Base-by-base conservation (phyloP, 176 grass and related monocot genomes). In the Zoysia pacifica region DNA sequence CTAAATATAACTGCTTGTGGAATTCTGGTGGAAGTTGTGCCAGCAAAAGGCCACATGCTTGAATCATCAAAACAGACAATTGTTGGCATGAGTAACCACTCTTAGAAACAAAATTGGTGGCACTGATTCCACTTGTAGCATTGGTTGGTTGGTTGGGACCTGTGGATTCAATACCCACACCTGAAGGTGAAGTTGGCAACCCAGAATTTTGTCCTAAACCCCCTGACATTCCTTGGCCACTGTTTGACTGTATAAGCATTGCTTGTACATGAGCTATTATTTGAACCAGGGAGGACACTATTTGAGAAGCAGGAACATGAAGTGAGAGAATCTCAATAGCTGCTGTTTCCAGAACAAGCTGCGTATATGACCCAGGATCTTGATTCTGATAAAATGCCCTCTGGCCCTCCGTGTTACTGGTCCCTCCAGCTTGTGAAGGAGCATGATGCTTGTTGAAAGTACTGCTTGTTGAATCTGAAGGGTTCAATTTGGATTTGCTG, bases 351-450 rank as follows among this genome's bases (percentile, higher is more conserved):
- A 99, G 83, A 74, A 99, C 90, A 79, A 99, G 92, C 65, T 99
- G 96, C 6, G 96, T 95, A 83, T 99, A 94, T 20, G 92, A 95
- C 11, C 96, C 96, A 83, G 96, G 96, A 81, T 99, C 96, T 84
- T 99, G 96, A 73, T 93, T 94, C 79, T 99, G 92, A 87, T 93
- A 99, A 86, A 99, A 99, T 81, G 96, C 92, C 77, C 86, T 93
- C 84, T 93, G 90, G 56, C 86, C 90, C 84, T 94, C 91, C 0
- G 71, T 83, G 72, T 59, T 89, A 83, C 75, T 86, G 28, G 82
- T 76, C 60, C 87, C 86, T 79, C 90, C 81, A 72, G 88, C 49
- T 74, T 96, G 93, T 43, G 74, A 62, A 89, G 90, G 80, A 42
- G 75, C 47, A 83, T 89, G 86, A 71, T 74, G 79, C 77, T 91